Evolutionary conservation across 495 filamentous ascomycete species (phyloP).

Genomic region (Chaetomium fimeti): DNA sequence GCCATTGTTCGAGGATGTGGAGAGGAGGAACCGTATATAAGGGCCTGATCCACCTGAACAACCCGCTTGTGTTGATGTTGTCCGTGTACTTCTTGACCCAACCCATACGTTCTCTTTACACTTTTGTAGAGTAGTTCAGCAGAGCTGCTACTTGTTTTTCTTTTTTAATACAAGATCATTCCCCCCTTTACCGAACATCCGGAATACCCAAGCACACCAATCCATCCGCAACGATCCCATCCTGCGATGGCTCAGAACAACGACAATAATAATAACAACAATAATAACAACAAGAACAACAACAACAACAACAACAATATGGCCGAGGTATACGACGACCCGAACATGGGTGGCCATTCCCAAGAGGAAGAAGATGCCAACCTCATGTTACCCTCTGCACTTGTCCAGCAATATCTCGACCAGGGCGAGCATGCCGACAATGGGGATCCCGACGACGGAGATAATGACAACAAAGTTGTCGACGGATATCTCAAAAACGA

Average conservation of each 20-base stretch:
- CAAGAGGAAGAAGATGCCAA: neutral
- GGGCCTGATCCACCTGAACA: neutral
- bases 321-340: neutral
- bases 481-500: too few species aligned
- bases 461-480: too few species aligned
- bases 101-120: neutral
- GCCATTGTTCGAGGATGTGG: neutral
- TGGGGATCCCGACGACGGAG: too few species aligned
- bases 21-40: constrained; percentile 10
- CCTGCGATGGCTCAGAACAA: neutral
- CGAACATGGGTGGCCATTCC: neutral
- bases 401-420: too few species aligned
- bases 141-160: constrained; percentile 14
- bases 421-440: too few species aligned
- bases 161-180: neutral
- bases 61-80: constrained; percentile 8
- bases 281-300: neutral
- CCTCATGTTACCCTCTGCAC: too few species aligned
- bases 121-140: constrained; percentile 11
- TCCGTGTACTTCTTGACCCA: neutral
- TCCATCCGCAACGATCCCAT: neutral
- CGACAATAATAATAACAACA: neutral
- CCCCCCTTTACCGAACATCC: neutral
- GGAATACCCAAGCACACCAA: neutral
- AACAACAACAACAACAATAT: too few species aligned